Percentiles rank a stretch among this genome's conserved stretches.
Evolutionary conservation across 2,329 filamentous ascomycete genomes (phyloP).

Genomic region (Hymenoscyphus occultus): DNA sequence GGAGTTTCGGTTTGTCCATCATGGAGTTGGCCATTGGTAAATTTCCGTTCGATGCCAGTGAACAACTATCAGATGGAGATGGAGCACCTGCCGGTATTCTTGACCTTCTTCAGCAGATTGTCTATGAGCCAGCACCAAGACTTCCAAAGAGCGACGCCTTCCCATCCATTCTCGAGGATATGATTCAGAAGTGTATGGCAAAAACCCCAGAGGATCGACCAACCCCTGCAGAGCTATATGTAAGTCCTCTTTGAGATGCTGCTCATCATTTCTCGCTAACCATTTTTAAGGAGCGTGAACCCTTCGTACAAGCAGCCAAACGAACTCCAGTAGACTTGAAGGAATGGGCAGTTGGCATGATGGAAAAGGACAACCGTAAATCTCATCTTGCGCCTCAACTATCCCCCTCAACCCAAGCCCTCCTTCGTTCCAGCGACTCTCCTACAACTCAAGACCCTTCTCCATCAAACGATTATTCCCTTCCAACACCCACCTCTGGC

Average conservation of each 20-base stretch:
- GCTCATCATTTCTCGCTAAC: slow-evolving; percentile 15
- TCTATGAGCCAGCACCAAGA: slow-evolving; percentile 89
- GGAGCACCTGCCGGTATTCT: slow-evolving; percentile 90
- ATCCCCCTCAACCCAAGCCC: slow-evolving; percentile 73
- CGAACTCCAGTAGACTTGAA: slow-evolving; percentile 90
- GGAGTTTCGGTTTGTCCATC: slow-evolving; percentile 92
- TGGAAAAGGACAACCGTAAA: slow-evolving; percentile 93
- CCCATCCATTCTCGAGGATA: slow-evolving; percentile 89
- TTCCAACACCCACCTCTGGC: slow-evolving; percentile 65
- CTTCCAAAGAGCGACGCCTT: slow-evolving; percentile 97
- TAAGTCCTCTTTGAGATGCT: slow-evolving; percentile 47
- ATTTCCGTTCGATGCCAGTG: slow-evolving; percentile 84
- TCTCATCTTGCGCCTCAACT: slow-evolving; percentile 83
- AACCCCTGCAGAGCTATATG: slow-evolving; percentile 89
- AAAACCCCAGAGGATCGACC: slow-evolving; percentile 87
- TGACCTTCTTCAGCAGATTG: slow-evolving; percentile 94
- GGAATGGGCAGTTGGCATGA: slow-evolving; percentile 90
- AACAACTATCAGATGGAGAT: slow-evolving; percentile 68
- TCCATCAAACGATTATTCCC: slow-evolving; percentile 44
- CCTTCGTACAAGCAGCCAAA: slow-evolving; percentile 95
- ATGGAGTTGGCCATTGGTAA: slow-evolving; percentile 98
- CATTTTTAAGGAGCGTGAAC: slow-evolving; percentile 70
- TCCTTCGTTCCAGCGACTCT: slow-evolving; percentile 64
- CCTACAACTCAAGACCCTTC: slow-evolving; percentile 42
- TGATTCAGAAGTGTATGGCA: slow-evolving; percentile 92